Base-by-base conservation (phyloP, 805 yeast genomes). In the Myxozyma vanderwaltii region DNA sequence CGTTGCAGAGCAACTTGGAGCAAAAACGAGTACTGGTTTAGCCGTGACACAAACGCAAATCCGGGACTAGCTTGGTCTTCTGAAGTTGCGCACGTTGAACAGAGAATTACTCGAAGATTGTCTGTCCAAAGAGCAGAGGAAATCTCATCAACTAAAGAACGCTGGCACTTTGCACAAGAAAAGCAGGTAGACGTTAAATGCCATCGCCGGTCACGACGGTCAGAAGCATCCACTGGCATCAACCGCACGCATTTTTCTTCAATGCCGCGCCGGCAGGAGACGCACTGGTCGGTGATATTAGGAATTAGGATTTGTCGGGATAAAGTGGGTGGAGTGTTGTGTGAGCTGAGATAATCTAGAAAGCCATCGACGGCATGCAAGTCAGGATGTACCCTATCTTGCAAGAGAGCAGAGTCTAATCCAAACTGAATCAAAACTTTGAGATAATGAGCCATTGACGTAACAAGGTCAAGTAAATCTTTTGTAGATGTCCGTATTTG, bases 361-460 rank as follows among this genome's bases (percentile, higher is more conserved):
- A 88, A 89, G 46, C 76, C 76, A 54, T 88, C 86, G 35, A 88
- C 75, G 0, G 90, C 88, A 40, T 74, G 76, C 0, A 86, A 81
- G 7, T 87, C 80, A 33, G 82, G 82, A 6, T 81, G 76, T 2
- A 78, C 68, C 65, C 50, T 54, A 71, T 88, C 88, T 56, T 81
- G 77, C 56, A 81, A 85, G n/a, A 94, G 76, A 0, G 97, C 89
- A 65, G 85, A 84, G 59, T 84, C 81, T 43, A 94, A 79, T 0
- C 97, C 94, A 68, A 84, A 83, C 63, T 97, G 78, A 3, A 92
- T 87, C 23, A 94, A 76, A 5, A 92, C 78, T 72, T 94, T 94
- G 68, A 94, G 77, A 72, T 91, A 92, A 71, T 94, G 98, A 0
- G 99, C 97, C 67, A 92, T 77, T 0, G 95, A 91, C 1, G 97